Evolutionary conservation across 2,329 filamentous ascomycete genomes (phyloP), one percentile per base, ranked within the genome.

Genomic region (Pyricularia sp.): DNA sequence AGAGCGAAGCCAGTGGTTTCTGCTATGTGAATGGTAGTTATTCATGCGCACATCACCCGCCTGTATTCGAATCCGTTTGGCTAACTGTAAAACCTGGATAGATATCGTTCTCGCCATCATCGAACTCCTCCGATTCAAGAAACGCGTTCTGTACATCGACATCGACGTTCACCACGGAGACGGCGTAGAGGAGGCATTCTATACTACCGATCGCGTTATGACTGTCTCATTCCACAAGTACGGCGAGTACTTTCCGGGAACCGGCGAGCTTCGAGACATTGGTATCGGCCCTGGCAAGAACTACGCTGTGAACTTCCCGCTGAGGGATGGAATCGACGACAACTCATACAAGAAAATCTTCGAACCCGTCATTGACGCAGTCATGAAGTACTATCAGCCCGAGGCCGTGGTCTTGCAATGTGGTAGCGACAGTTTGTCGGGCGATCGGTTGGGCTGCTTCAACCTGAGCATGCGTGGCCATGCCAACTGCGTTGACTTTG

Each of bases 161-260:
- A 94, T 95, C 72, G 92, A 95, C 77, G 91, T 95, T 2, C 92
- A 95, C 77, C 92, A 95, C 74, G 92, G 92, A 71, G 92, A 95
- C 76, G 92, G 92, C 68, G 92, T 95, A 25, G 92, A 95, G 78
- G 90, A 94, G 78, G 92, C 92, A 1, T 95, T 95, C 76, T 92
- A 91, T 80, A 92, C 90, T 4, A 92, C 91, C 31, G 91, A 94
- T 75, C 88, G 92, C 66, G 92, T 95, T 71, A 90, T 94, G 83
- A 97, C 94, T 0, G 88, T 96, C n/a, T 97, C 93, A 25, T 97
- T 97, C 79, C 78, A 99, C 83, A 97, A 98, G 78, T 98, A 97
- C 78, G 94, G 95, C 77, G 93, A 92, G 80, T 97, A 97, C 81
- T 97, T 97, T 79, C 94, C 94, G 0, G 94, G 93, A 65, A 97